phyloP scores from a whole-genome alignment of 768 basidiomycete genomes.

The Rhodotorula kratochvilovae region DNA sequence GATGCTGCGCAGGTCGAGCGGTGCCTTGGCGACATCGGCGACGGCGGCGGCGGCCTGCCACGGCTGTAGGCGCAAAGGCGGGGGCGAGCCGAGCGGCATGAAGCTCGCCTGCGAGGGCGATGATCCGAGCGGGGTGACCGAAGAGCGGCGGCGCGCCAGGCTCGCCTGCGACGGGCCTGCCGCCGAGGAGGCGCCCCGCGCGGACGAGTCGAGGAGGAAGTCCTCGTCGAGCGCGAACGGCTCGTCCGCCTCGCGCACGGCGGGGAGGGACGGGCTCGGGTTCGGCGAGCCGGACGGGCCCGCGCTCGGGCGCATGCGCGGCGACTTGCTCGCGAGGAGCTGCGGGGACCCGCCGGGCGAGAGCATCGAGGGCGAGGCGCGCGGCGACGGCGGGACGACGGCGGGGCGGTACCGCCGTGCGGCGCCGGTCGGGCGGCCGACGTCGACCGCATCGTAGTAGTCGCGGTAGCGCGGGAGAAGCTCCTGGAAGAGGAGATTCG shows the following conservation, averaged over 20 bases:
- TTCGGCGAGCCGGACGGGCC: slow-evolving; percentile 13
- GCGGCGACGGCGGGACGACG: slow-evolving; percentile 37
- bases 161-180: neutral
- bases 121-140: neutral
- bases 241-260: slow-evolving; percentile 35
- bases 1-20: slow-evolving; percentile 31
- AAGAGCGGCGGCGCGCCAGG: neutral
- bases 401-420: slow-evolving; percentile 43
- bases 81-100: slow-evolving; percentile 36
- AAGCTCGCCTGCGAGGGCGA: slow-evolving; percentile 25
- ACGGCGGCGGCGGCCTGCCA: slow-evolving; percentile 28
- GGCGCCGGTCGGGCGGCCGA: slow-evolving; percentile 44
- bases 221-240: slow-evolving; percentile 39
- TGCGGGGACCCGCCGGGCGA: slow-evolving; percentile 19
- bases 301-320: slow-evolving; percentile 3
- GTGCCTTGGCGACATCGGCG: neutral
- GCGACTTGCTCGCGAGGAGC: slow-evolving; percentile 26
- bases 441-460: slow-evolving; percentile 59
- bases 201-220: slow-evolving; percentile 26
- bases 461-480: slow-evolving; percentile 62
- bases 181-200: neutral
- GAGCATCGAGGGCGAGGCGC: slow-evolving; percentile 25
- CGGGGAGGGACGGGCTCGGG: slow-evolving; percentile 22
- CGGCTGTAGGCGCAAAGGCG: slow-evolving; percentile 29
- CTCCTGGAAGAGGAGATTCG: slow-evolving; percentile 54